Conservation (phyloP, 2,329 filamentous ascomycete genomes). For the Sporothrix brunneoviolacea region DNA sequence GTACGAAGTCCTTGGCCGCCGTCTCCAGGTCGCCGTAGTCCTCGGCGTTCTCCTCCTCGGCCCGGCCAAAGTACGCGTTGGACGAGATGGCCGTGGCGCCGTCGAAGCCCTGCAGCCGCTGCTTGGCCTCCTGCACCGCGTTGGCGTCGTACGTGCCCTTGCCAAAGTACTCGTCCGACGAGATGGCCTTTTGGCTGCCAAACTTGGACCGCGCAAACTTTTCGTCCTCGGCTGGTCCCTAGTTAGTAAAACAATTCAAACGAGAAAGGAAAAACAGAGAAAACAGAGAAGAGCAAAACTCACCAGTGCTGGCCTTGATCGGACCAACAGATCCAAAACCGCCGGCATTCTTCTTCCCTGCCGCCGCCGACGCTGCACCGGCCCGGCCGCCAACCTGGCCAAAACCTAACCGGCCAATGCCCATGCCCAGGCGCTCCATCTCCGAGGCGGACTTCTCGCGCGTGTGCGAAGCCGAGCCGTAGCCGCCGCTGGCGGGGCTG, state of each 20-base stretch:
- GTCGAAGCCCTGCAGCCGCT: slow-evolving; percentile 83
- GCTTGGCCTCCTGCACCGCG: slow-evolving; percentile 78
- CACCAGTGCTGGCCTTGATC: slow-evolving; percentile 62
- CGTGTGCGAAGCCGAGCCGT: slow-evolving; percentile 52
- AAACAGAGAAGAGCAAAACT: neutral
- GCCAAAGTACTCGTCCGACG: slow-evolving; percentile 96
- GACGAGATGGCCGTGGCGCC: slow-evolving; percentile 88
- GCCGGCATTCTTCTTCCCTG: slow-evolving; percentile 64
- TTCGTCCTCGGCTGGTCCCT: slow-evolving; percentile 60
- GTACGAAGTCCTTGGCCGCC: slow-evolving; percentile 93
- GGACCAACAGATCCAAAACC: slow-evolving; percentile 81
- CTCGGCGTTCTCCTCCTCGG: slow-evolving; percentile 65
- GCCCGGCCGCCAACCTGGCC: slow-evolving; percentile 67
- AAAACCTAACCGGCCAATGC: slow-evolving; percentile 76
- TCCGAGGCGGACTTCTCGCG: slow-evolving; percentile 66
- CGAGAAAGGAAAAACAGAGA: slow-evolving; percentile 15
- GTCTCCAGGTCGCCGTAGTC: slow-evolving; percentile 87
- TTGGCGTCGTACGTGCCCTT: slow-evolving; percentile 78
- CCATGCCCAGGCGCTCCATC: slow-evolving; percentile 85
- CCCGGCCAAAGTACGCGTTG: slow-evolving; percentile 94
- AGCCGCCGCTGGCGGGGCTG: slow-evolving; percentile 56
- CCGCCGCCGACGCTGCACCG: slow-evolving; percentile 16
- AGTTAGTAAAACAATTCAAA: neutral
- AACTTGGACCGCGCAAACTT: slow-evolving; percentile 84
- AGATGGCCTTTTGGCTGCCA: slow-evolving; percentile 88